Evolutionary conservation across 2,329 filamentous ascomycete genomes (phyloP).

Genomic region (Nakataea oryzae): DNA sequence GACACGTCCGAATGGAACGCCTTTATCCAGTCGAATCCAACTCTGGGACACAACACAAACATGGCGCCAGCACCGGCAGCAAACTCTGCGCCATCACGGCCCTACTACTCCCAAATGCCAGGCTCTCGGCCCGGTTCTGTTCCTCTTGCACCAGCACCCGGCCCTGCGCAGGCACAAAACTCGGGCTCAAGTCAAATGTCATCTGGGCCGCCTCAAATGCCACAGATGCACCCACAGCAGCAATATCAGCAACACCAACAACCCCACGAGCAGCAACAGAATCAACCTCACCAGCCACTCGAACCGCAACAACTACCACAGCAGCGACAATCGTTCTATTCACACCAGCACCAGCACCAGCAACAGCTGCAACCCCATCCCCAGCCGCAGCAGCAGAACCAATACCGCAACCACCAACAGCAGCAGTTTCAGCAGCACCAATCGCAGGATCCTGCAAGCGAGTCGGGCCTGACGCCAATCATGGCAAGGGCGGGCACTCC

Average conservation of each 20-base stretch:
- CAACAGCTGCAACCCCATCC: neutral
- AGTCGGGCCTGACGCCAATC: neutral
- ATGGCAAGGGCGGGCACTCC: neutral
- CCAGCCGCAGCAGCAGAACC: neutral
- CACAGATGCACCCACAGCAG: neutral
- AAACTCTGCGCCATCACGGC: neutral
- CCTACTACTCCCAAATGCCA: slow-evolving; percentile 2
- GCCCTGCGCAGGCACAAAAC: slow-evolving; percentile 4
- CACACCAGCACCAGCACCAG: neutral
- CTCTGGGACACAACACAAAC: slow-evolving; percentile 27
- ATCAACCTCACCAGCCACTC: too few species aligned
- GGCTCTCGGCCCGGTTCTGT: slow-evolving; percentile 8
- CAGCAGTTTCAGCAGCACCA: neutral
- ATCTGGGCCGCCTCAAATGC: neutral
- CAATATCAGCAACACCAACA: neutral
- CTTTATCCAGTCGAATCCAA: slow-evolving; percentile 63
- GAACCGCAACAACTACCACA: too few species aligned
- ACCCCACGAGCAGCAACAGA: neutral
- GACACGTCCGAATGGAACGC: slow-evolving; percentile 71
- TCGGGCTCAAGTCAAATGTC: neutral
- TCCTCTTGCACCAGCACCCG: slow-evolving; percentile 7
- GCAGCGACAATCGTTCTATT: too few species aligned
- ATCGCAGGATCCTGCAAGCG: neutral
- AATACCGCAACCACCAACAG: neutral
- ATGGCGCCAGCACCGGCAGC: slow-evolving; percentile 13